These are phyloP conservation scores for Eugenia klotzschiana DNA, from an alignment of 441 rosid genomes.

Conservation along the genomic window DNA sequence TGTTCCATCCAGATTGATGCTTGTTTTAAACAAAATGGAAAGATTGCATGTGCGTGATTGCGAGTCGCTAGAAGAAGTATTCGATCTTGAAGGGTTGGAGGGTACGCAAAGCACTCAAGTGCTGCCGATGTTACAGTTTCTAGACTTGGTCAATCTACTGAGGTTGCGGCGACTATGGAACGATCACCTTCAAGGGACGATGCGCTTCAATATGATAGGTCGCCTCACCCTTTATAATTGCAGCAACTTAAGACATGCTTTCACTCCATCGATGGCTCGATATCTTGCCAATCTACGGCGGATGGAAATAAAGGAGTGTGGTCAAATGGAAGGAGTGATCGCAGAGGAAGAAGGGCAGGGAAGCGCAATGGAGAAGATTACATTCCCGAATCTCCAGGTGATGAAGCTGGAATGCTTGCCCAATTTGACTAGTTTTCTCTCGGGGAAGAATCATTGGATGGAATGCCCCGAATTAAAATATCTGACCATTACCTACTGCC, in stretches of 20 bases:
- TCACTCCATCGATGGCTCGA: not conserved
- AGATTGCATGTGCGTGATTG: not conserved
- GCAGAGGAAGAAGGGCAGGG: not conserved
- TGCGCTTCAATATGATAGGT: not conserved
- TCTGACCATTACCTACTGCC: not conserved
- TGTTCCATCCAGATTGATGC: not conserved
- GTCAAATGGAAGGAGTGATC: not conserved
- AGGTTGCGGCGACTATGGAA: not conserved
- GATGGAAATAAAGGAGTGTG: not conserved
- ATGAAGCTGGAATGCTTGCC: not conserved
- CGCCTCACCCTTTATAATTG: not conserved
- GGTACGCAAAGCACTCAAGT: not conserved
- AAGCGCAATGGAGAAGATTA: not conserved
- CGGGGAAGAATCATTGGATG: not conserved
- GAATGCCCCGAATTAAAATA: fast-evolving
- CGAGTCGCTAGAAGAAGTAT: not conserved
- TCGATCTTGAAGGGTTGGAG: not conserved
- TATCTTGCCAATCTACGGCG: fast-evolving
- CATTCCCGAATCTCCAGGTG: fast-evolving
- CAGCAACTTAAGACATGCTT: not conserved
- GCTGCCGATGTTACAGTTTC: not conserved
- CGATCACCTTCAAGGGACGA: not conserved
- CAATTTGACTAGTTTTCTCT: not conserved
- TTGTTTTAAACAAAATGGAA: not conserved
- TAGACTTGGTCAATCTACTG: not conserved